Evolutionary conservation across 768 basidiomycete genomes (phyloP).

Genomic region (Lyophyllum shimeji): DNA sequence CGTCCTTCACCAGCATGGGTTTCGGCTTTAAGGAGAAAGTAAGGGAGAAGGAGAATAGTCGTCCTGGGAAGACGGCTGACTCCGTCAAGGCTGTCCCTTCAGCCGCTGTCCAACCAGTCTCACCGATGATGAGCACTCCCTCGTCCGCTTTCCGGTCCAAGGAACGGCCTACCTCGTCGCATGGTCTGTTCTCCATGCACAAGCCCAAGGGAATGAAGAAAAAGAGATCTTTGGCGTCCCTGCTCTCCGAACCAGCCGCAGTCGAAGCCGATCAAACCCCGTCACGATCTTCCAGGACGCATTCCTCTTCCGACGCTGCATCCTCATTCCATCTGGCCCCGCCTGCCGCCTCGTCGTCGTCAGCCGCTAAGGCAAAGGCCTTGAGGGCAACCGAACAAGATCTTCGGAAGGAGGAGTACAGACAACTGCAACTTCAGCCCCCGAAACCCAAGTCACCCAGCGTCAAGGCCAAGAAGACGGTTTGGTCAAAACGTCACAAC

Average conservation of each 20-base stretch:
- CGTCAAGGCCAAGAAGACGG: slow-evolving; percentile 24
- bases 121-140: slow-evolving; percentile 7
- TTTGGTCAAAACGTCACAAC: slow-evolving; percentile 39
- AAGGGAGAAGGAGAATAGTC: slow-evolving; percentile 26
- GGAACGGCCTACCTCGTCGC: slow-evolving; percentile 16
- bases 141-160: slow-evolving; percentile 5
- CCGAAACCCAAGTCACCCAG: not conserved
- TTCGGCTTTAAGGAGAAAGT: slow-evolving; percentile 32
- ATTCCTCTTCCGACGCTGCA: slow-evolving; percentile 11
- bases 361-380: slow-evolving; percentile 8
- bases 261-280: slow-evolving; percentile 3
- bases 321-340: not conserved
- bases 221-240: slow-evolving; percentile 37
- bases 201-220: slow-evolving; percentile 28
- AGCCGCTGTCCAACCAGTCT: not conserved
- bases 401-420: slow-evolving; percentile 18
- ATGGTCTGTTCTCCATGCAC: slow-evolving; percentile 19
- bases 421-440: slow-evolving; percentile 18
- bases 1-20: slow-evolving; percentile 36
- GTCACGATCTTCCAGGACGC: slow-evolving; percentile 7
- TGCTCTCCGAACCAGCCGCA: slow-evolving; percentile 22
- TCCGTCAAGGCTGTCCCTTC: not conserved
- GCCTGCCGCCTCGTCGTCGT: not conserved
- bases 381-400: not conserved
- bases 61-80: not conserved